Evolutionary conservation across 2,329 filamentous ascomycete species (phyloP), one percentile per base, ranked within the genome.

Genomic region (Fragosphaeria purpurea): DNA sequence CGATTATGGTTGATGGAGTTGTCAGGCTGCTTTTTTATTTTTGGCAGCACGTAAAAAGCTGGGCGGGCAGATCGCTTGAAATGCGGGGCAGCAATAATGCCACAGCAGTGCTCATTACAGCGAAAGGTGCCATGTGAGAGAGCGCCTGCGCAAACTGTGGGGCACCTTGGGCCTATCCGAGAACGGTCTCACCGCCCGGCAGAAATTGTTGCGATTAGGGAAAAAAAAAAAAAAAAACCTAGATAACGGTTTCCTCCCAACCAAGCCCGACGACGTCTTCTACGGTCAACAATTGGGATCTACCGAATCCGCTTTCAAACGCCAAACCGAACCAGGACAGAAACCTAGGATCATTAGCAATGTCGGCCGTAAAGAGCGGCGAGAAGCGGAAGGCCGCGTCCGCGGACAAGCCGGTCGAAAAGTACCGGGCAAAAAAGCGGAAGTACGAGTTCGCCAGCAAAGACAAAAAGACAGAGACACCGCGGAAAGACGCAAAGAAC

Each of bases 311-410:
- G 35, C 38, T 33, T 9, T 33, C 51, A 43, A 41, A 38, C n/a
- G 43, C 49, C 45, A 35, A 38, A 44, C 32, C 8, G 46, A 41
- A 7, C 6, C 12, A 39, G 7, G 22, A 22, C 35, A 37, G 35
- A 37, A 37, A 37, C 2, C 7, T 37, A 37, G 35, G 35, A 37
- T 7, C 11, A 37, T 37, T 32, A 64, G 54, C 53, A 22, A 78
- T 79, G 75, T 73, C 73, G 37, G 70, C 70, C 10, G 78, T 74
- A 61, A 65, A 67, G 44, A 64, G 66, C 38, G 75, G 74, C 47
- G 72, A 67, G 53, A 84, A 84, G 67, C 70, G 80, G 57, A 84
- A 83, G 66, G 70, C 71, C 37, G 65, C 69, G 32, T 63, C 70
- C 7, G 61, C 59, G 37, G 63, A 63, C 38, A 79, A 76, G 62